Conservation (phyloP, 169 alveolate species). For the Pseudocohnilembus persalinus region DNA sequence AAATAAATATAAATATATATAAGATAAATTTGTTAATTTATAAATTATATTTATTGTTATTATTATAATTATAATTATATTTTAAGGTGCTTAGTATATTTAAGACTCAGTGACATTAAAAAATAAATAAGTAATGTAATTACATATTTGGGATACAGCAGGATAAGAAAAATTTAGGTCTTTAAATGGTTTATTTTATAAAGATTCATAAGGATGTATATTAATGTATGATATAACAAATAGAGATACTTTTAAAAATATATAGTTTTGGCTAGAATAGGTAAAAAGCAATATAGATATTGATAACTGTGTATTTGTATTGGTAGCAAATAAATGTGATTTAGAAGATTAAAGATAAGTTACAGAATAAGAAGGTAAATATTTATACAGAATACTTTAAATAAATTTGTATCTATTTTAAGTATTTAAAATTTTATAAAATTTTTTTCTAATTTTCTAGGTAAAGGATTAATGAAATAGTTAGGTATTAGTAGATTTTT, state of each 20-base stretch:
- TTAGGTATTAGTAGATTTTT: not conserved
- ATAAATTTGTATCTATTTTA: no score
- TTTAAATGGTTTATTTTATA: conserved; percentile 45
- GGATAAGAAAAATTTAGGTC: conserved; percentile 65
- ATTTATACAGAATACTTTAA: no score
- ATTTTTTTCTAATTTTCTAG: no score
- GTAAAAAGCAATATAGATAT: no score
- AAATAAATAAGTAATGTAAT: conserved; percentile 30
- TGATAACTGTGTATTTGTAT: not conserved
- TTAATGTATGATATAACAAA: not conserved
- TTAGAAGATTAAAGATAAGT: not conserved
- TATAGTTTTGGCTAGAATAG: not conserved
- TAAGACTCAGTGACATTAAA: not conserved
- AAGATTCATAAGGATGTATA: not conserved
- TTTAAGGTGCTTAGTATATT: not conserved
- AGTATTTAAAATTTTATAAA: no score
- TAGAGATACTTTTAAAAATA: not conserved
- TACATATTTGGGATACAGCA: conserved; percentile 67
- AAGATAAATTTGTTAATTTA: no score
- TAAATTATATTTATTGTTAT: no score
- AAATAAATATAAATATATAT: no score
- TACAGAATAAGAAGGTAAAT: not conserved
- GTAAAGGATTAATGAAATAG: not conserved
- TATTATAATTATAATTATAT: no score
- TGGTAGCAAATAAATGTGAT: not conserved